Percentiles rank a stretch among this genome's conserved stretches.
These are phyloP conservation scores for Microcos paniculata DNA, from an alignment of 345 rosid species.

Conservation along the genomic window DNA sequence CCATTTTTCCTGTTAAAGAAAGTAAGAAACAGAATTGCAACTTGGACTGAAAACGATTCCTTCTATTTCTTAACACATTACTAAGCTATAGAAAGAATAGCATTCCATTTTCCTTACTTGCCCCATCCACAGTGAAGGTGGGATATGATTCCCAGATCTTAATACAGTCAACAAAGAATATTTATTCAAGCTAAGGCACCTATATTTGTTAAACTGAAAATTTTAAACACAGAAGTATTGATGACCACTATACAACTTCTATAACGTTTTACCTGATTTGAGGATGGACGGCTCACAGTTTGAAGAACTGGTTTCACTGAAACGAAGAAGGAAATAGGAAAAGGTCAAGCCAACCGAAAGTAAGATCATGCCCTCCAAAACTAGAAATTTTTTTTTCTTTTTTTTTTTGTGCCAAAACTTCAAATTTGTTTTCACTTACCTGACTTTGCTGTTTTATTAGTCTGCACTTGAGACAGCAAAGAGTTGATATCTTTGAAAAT, in stretches of 20 bases:
- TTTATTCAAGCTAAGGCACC: background rate
- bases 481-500: slow-evolving; percentile 61
- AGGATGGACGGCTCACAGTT: slow-evolving; percentile 30
- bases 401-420: no score
- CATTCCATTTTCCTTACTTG: background rate
- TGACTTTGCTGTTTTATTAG: slow-evolving; percentile 30
- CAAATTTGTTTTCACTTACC: slow-evolving; percentile 31
- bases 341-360: slow-evolving; percentile 10
- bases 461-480: slow-evolving; percentile 53
- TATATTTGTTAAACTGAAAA: background rate
- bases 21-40: slow-evolving; percentile 28
- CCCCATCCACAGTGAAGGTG: background rate
- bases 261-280: slow-evolving; percentile 39
- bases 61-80: background rate
- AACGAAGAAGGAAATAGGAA: slow-evolving; percentile 14
- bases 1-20: slow-evolving; percentile 71
- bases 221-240: background rate
- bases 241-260: background rate
- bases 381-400: slow-evolving; percentile 14
- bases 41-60: background rate
- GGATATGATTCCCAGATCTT: background rate
- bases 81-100: background rate
- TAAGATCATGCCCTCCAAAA: slow-evolving; percentile 12
- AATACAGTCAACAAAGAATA: background rate
- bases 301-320: slow-evolving; percentile 35